Percentiles rank a stretch among this genome's conserved stretches.
Evolutionary conservation across 2,329 filamentous ascomycete genomes (phyloP).

Genomic region (Ceratocystis harringtonii): DNA sequence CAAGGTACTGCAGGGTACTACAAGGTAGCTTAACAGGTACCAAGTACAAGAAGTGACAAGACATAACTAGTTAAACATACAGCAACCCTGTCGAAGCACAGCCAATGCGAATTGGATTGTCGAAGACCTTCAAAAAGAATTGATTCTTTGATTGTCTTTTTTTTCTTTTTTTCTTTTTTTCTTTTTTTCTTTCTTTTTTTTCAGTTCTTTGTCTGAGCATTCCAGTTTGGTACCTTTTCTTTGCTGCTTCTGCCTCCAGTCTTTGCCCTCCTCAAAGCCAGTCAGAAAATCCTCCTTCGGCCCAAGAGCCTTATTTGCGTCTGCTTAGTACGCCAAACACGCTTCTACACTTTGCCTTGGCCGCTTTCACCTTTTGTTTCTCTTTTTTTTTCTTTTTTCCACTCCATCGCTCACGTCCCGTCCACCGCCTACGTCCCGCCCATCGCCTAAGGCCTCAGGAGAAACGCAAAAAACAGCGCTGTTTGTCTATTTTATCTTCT

Average conservation of each 20-base stretch:
- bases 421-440: not conserved
- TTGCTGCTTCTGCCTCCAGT: not conserved
- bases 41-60: not conserved
- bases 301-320: not conserved
- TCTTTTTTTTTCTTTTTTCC: not conserved
- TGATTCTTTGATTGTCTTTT: not conserved
- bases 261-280: not conserved
- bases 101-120: not conserved
- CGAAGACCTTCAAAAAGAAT: not conserved
- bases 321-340: conserved; percentile 13
- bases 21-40: not conserved
- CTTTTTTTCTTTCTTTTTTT: not conserved
- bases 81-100: not conserved
- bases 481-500: not conserved
- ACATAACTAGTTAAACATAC: not conserved
- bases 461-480: not conserved
- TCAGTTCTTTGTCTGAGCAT: not conserved
- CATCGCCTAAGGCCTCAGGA: not conserved
- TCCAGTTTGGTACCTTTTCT: not conserved
- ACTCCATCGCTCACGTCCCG: not conserved
- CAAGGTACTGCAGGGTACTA: not conserved
- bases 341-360: not conserved
- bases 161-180: not conserved
- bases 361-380: not conserved
- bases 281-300: not conserved